Evolutionary conservation across 2,329 filamentous ascomycete species (phyloP).

Genomic region (Penicillium polonicum): DNA sequence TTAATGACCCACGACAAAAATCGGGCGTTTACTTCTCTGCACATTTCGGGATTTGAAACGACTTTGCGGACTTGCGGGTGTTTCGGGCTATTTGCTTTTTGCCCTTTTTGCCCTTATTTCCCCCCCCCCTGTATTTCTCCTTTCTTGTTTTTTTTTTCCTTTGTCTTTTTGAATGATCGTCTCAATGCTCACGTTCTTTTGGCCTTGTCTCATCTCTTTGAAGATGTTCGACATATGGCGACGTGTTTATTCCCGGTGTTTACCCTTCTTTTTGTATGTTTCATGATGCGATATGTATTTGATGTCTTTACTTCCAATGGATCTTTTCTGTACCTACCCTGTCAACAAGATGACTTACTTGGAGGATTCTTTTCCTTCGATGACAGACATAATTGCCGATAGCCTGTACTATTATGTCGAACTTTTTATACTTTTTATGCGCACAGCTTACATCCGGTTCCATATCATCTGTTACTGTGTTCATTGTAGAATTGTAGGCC

Average conservation of each 20-base stretch:
- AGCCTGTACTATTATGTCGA: slow-evolving; percentile 12
- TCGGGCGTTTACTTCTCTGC: slow-evolving; percentile 13
- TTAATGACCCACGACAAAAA: slow-evolving; percentile 23
- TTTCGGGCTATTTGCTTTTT: slow-evolving; percentile 5
- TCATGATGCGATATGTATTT: slow-evolving; percentile 23
- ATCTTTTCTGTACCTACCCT: slow-evolving; percentile 20
- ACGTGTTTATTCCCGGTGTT: slow-evolving; percentile 8
- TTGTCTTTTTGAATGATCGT: slow-evolving; percentile 15
- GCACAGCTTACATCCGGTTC: neutral
- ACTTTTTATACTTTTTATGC: neutral
- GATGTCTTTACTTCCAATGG: slow-evolving; percentile 18
- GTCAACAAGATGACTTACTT: slow-evolving; percentile 3
- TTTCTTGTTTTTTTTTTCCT: slow-evolving; percentile 15
- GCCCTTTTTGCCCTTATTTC: slow-evolving; percentile 1
- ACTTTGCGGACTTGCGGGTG: slow-evolving; percentile 9
- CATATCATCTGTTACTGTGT: neutral
- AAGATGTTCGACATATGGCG: slow-evolving; percentile 10
- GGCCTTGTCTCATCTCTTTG: slow-evolving; percentile 7
- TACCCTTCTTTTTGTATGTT: slow-evolving; percentile 14
- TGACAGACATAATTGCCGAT: slow-evolving; percentile 3
- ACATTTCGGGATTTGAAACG: slow-evolving; percentile 9
- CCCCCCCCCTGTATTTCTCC: slow-evolving; percentile 19
- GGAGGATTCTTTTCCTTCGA: slow-evolving; percentile 1
- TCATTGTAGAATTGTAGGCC: neutral
- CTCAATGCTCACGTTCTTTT: slow-evolving; percentile 4